Percentiles rank a stretch among this genome's conserved stretches.
phyloP scores from a whole-genome alignment of 176 grass and related monocot genomes.

The Triticum urartu region DNA sequence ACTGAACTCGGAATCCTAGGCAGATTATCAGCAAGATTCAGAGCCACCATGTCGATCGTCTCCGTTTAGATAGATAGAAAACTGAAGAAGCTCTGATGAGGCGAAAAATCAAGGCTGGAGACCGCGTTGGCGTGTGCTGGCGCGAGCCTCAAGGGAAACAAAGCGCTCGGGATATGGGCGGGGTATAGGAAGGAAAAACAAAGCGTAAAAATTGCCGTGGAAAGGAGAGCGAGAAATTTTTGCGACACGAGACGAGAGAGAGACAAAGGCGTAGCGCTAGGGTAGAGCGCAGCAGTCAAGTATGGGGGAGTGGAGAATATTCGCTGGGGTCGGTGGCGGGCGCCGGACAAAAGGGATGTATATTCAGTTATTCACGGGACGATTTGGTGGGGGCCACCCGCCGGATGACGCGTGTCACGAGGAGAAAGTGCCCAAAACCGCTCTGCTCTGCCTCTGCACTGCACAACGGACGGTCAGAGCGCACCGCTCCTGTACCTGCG shows the following conservation, averaged over 20 bases:
- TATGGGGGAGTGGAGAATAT: conserved; percentile 35
- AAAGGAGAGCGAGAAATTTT: conserved; percentile 6
- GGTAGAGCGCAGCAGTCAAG: too few relatives aligned
- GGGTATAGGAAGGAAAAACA: not conserved
- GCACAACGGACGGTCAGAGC: conserved; percentile 16
- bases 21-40: not conserved
- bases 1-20: conserved; percentile 3
- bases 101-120: not conserved
- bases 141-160: not conserved
- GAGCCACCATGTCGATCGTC: not conserved
- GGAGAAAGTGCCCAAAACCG: conserved; percentile 34
- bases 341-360: conserved; percentile 68
- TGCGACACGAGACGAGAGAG: not conserved
- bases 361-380: conserved; percentile 56
- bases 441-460: not conserved
- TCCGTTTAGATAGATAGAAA: not conserved
- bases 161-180: conserved; percentile 3
- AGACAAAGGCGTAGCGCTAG: not conserved
- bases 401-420: conserved; percentile 55
- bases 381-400: conserved; percentile 21
- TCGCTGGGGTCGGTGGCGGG: conserved; percentile 32
- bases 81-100: not conserved
- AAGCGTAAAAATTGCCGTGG: not conserved
- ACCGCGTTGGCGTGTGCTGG: not conserved
- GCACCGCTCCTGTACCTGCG: not conserved